These are phyloP conservation scores for Avicennia marina DNA, from an alignment of 257 asterid genomes.

Conservation along the genomic window DNA sequence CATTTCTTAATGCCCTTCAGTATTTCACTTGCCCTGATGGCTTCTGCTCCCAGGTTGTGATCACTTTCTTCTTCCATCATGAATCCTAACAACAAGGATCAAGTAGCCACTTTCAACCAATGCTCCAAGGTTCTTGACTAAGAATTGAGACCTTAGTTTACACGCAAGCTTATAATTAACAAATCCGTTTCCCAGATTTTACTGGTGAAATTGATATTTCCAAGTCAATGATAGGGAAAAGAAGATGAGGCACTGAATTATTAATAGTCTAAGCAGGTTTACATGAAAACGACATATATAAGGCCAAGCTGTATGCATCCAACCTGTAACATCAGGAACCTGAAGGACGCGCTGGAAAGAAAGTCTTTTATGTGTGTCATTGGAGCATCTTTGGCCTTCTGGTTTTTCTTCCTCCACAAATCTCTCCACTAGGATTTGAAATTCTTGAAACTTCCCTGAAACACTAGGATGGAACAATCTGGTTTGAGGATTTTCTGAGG, in stretches of 20 bases:
- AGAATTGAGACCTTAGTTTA: no score
- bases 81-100: slow-evolving; percentile 10
- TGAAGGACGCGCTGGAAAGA: slow-evolving; percentile 42
- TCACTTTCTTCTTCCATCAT: slow-evolving; percentile 19
- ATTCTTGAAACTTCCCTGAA: slow-evolving; percentile 36
- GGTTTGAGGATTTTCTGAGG: slow-evolving; percentile 5
- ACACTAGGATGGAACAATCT: slow-evolving; percentile 15
- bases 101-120: neutral
- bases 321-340: slow-evolving; percentile 56
- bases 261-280: neutral
- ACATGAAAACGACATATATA: neutral
- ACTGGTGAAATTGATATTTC: no score
- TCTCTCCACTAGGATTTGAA: slow-evolving; percentile 42
- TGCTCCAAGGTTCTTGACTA: no score
- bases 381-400: slow-evolving; percentile 23
- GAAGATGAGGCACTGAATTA: no score
- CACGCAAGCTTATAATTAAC: no score
- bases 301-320: neutral
- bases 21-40: slow-evolving; percentile 28
- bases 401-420: slow-evolving; percentile 44
- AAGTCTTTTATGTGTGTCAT: slow-evolving; percentile 30
- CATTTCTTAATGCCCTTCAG: slow-evolving; percentile 41
- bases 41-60: slow-evolving; percentile 24
- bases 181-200: no score
- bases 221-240: no score